A percentile compares a stretch with the other conserved stretches of the same genome.
Conservation (phyloP, 2,329 filamentous ascomycete species). For the Scorias spongiosa region DNA sequence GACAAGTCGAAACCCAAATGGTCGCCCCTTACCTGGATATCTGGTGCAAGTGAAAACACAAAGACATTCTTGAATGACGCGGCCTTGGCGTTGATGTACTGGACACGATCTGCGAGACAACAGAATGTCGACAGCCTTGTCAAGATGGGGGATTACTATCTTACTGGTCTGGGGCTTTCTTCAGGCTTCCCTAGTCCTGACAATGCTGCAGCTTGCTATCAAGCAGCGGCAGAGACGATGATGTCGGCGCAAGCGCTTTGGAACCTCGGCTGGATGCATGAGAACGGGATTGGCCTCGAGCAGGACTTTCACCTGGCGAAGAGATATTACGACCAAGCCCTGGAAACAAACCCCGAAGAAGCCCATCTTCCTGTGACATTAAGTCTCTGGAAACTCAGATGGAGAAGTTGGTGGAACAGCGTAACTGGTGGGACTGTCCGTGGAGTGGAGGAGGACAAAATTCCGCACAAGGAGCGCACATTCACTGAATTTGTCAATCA, state of each 20-base stretch:
- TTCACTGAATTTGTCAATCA: conserved; percentile 75
- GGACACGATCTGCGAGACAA: conserved; percentile 87
- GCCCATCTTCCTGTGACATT: conserved; percentile 87
- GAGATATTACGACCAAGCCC: conserved; percentile 81
- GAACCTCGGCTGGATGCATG: conserved; percentile 99
- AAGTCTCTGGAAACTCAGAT: conserved; percentile 68
- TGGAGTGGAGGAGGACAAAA: conserved; percentile 65
- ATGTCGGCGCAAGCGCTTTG: conserved; percentile 90
- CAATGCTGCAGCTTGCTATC: conserved; percentile 87
- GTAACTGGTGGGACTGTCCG: conserved; percentile 83
- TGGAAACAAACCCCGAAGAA: conserved; percentile 72
- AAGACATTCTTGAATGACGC: conserved; percentile 39
- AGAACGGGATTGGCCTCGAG: conserved; percentile 81
- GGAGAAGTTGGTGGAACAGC: conserved; percentile 86
- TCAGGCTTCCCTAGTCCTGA: conserved; percentile 42
- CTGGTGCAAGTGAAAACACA: conserved; percentile 1
- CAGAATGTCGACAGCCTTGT: conserved; percentile 85
- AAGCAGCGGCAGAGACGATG: conserved; percentile 77
- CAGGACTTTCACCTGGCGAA: conserved; percentile 98
- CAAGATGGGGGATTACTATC: conserved; percentile 98
- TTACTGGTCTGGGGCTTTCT: conserved; percentile 56
- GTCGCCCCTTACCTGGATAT: conserved; percentile 9
- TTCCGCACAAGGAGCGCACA: conserved; percentile 34
- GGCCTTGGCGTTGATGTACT: conserved; percentile 69
- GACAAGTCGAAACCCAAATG: conserved; percentile 41